Base-by-base conservation (phyloP, 176 grass and related monocot species). In the Avena atlantica region DNA sequence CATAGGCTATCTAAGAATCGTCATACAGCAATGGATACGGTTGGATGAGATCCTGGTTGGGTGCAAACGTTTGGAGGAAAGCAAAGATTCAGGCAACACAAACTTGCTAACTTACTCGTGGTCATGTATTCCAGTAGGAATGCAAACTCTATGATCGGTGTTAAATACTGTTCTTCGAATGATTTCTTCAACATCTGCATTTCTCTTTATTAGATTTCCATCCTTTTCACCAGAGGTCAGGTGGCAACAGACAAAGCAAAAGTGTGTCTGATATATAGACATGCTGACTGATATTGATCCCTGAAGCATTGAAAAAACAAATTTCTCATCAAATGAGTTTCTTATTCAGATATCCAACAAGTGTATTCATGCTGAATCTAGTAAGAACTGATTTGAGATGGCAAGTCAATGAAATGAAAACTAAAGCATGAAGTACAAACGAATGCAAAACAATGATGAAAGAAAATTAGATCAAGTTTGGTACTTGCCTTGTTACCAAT, bases 211-310 rank as follows among this genome's bases (percentile, higher is more conserved):
- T 29, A 89, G 88, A 61, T 93, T 92, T 60, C 84, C 96, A 69
- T 93, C 81, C 79, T 91, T 98, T 92, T 95, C 90, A 86, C 96
- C 96, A 55, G 96, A 90, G 49, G 93, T 81, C 36, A 98, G 88
- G 73, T 98, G 96, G 84, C 91, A 92, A 83, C 93, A 98, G 34
- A 93, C 90, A 89, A 98, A 98, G 78, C 96, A 95, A 91, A 95
- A 92, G 56, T 83, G 69, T 53, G 93, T 95, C 79, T 93, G 88
- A 90, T 98, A 80, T 95, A 98, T 86, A 64, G 90, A 98, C 95
- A 98, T 89, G 91, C 95, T 98, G 67, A 92, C 95, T 83, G 95
- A 98, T 95, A 98, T 84, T 81, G 95, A 92, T 77, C 95, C 95
- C 95, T 98, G 85, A 16, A 91, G 55, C 72, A 94, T 81, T 29